Percentiles rank a stretch among this genome's conserved stretches.
phyloP scores from a whole-genome alignment of 345 rosid genomes.

The Diplotaxis tenuifolia region DNA sequence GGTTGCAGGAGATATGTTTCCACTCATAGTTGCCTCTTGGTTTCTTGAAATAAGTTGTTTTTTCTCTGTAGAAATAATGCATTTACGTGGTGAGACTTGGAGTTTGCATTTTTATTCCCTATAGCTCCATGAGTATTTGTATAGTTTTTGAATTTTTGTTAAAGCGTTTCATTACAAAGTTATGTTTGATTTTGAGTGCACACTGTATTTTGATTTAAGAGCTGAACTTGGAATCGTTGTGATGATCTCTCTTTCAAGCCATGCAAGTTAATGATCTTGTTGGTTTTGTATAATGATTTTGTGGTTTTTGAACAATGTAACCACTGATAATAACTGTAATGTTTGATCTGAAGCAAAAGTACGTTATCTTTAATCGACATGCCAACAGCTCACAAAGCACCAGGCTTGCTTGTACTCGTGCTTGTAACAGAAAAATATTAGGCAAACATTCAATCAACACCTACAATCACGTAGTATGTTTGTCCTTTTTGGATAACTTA shows the following conservation, averaged over 20 bases:
- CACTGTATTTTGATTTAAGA: background rate
- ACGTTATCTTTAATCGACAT: background rate
- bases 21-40: background rate
- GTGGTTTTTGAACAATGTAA: background rate
- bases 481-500: conserved; percentile 1
- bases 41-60: background rate
- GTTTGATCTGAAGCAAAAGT: background rate
- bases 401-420: conserved; percentile 3
- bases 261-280: background rate
- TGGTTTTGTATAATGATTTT: background rate
- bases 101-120: background rate
- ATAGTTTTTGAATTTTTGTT: background rate
- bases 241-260: background rate
- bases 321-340: background rate
- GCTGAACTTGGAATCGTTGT: background rate
- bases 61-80: background rate
- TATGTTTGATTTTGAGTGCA: background rate
- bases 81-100: background rate
- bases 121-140: background rate
- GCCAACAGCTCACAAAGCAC: conserved; percentile 16
- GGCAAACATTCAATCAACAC: conserved; percentile 26
- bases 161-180: background rate
- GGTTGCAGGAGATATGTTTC: background rate
- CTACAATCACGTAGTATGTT: conserved; percentile 2
- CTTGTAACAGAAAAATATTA: conserved; percentile 6